Evolutionary conservation across 495 filamentous ascomycete genomes (phyloP).

Genomic region (Aspergillus cristatus): DNA sequence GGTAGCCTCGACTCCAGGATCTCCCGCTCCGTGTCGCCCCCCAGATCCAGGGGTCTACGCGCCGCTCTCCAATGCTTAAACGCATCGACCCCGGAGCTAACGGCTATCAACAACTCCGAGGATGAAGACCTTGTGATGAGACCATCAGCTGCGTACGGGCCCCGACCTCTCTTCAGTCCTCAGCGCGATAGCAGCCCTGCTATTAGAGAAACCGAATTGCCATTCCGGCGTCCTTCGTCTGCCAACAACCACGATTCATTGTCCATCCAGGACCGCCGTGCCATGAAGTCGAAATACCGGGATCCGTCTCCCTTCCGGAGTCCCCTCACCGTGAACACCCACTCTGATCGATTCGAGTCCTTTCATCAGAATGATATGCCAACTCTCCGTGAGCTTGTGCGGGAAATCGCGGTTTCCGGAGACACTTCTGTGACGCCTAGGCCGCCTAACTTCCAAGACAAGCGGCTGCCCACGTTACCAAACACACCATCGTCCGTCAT

Average conservation of each 20-base stretch:
- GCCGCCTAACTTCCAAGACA: slow-evolving; percentile 21
- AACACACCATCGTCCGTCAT: slow-evolving; percentile 41
- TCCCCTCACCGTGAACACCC: slow-evolving; percentile 9
- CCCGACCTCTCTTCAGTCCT: too few species aligned
- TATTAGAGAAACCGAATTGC: too few species aligned
- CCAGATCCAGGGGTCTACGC: slow-evolving; percentile 24
- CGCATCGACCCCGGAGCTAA: slow-evolving; percentile 9
- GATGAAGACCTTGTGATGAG: slow-evolving; percentile 2
- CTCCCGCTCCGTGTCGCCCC: slow-evolving; percentile 35
- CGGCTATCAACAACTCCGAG: slow-evolving; percentile 4
- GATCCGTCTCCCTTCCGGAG: neutral
- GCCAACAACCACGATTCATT: slow-evolving; percentile 8
- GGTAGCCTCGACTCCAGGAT: slow-evolving; percentile 16
- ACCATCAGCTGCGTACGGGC: too few species aligned
- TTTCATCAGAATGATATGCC: too few species aligned
- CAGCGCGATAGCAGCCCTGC: too few species aligned
- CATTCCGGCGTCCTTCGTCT: slow-evolving; percentile 4
- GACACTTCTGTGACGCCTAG: slow-evolving; percentile 24
- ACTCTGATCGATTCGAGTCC: slow-evolving; percentile 9
- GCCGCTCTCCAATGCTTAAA: slow-evolving; percentile 29
- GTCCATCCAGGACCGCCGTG: slow-evolving; percentile 30
- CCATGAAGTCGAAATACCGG: slow-evolving; percentile 14
- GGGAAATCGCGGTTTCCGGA: slow-evolving; percentile 1
- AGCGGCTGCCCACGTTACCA: slow-evolving; percentile 37
- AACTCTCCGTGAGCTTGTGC: neutral